A percentile compares a stretch with the other conserved stretches of the same genome.
These are phyloP conservation scores for Bipolaris oryzae DNA, from an alignment of 2,329 filamentous ascomycete species.

Conservation along the genomic window DNA sequence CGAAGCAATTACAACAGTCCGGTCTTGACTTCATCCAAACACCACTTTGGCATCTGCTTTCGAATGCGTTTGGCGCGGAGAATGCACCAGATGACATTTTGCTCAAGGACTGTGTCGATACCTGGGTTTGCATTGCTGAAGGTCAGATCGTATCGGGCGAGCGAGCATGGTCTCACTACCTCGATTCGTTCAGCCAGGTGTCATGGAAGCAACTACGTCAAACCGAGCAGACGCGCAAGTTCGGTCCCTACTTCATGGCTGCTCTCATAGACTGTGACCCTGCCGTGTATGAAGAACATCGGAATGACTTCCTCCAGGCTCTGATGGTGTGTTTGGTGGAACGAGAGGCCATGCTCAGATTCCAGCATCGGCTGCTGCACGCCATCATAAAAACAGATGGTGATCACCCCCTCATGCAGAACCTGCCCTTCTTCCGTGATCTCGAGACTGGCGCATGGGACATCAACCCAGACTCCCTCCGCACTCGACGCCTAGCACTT, in stretches of 20 bases:
- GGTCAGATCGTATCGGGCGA: constrained; percentile 52
- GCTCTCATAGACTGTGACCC: constrained; percentile 48
- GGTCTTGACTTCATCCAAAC: constrained; percentile 54
- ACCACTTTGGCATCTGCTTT: constrained; percentile 60
- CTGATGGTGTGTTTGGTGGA: constrained; percentile 65
- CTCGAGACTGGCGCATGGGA: constrained; percentile 48
- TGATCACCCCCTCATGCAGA: constrained; percentile 58
- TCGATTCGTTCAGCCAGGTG: constrained; percentile 60
- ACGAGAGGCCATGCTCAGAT: constrained; percentile 65
- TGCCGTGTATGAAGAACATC: constrained; percentile 53
- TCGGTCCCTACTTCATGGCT: constrained; percentile 53
- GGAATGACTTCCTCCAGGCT: constrained; percentile 55
- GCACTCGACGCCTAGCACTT: constrained; percentile 59
- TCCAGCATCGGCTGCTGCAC: constrained; percentile 63
- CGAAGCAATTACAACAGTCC: constrained; percentile 10
- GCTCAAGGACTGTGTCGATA: constrained; percentile 59
- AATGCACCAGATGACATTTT: constrained; percentile 58
- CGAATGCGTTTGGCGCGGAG: constrained; percentile 67
- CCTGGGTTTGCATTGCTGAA: constrained; percentile 60
- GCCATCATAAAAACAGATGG: constrained; percentile 57
- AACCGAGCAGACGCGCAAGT: constrained; percentile 55
- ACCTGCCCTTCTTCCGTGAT: constrained; percentile 62
- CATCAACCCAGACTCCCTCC: constrained; percentile 60
- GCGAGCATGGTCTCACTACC: constrained; percentile 62
- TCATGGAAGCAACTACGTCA: constrained; percentile 57